Conservation (phyloP, 345 rosid species). For the Kernera saxatilis region DNA sequence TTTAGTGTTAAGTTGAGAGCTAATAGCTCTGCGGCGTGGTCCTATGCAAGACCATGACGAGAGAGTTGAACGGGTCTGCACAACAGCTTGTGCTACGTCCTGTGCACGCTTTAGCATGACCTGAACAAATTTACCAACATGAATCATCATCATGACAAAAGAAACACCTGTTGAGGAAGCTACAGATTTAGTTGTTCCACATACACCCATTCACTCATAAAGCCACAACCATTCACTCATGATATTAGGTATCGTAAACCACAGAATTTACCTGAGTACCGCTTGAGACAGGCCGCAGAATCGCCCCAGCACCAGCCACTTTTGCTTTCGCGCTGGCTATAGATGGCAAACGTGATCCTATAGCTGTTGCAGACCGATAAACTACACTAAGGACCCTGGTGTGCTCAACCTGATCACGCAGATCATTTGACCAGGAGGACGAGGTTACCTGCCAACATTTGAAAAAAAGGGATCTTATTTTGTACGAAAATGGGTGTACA, state of each 20-base stretch:
- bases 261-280: constrained; percentile 66
- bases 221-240: not conserved
- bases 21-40: constrained; percentile 64
- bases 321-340: constrained; percentile 91
- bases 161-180: not conserved
- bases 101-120: constrained; percentile 92
- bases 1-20: constrained; percentile 36
- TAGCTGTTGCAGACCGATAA: constrained; percentile 88
- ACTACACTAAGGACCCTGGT: constrained; percentile 84
- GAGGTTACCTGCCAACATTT: constrained; percentile 63
- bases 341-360: constrained; percentile 90
- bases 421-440: constrained; percentile 94
- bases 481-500: not conserved
- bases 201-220: not conserved
- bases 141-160: not conserved
- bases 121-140: constrained; percentile 27
- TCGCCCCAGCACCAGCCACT: constrained; percentile 94
- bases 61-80: constrained; percentile 66
- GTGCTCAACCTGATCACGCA: constrained; percentile 86
- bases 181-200: not conserved
- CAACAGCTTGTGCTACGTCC: constrained; percentile 86
- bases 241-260: not conserved
- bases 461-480: not conserved
- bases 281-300: constrained; percentile 81
- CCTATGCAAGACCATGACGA: constrained; percentile 95